Conservation (phyloP, 805 yeast genomes). For the Starmera amethionina region DNA sequence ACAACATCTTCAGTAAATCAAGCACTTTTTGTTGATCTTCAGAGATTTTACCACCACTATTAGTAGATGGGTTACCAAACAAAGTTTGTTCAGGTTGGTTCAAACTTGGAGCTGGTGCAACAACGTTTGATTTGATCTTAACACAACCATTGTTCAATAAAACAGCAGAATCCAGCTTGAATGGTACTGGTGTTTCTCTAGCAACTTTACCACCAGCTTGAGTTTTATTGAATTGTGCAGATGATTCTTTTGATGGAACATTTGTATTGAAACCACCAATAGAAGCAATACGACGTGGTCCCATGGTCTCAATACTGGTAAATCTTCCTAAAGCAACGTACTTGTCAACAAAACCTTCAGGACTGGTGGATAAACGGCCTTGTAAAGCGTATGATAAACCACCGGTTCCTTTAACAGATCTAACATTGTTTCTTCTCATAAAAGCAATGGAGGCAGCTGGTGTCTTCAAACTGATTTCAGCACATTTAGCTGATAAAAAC, state of each 20-base stretch:
- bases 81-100: no score
- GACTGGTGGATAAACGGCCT: conserved; percentile 61
- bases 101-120: background rate
- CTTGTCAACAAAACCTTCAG: conserved; percentile 52
- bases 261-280: conserved; percentile 46
- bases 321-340: conserved; percentile 63
- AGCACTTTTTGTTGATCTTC: background rate
- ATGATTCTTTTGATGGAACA: conserved; percentile 20
- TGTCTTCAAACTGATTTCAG: conserved; percentile 1
- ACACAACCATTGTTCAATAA: conserved; percentile 29
- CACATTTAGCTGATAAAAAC: conserved; percentile 2
- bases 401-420: conserved; percentile 53
- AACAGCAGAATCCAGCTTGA: conserved; percentile 27
- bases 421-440: conserved; percentile 4
- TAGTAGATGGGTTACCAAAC: no score
- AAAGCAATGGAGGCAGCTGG: conserved; percentile 3
- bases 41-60: background rate
- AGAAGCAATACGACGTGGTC: conserved; percentile 31
- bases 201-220: conserved; percentile 28
- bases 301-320: conserved; percentile 26
- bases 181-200: conserved; percentile 35
- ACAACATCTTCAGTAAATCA: background rate
- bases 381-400: conserved; percentile 63
- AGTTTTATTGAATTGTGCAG: conserved; percentile 24
- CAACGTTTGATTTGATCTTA: background rate